Evolutionary conservation across 441 rosid genomes (phyloP), one percentile per base, ranked within the genome.

Genomic region (Erodium chrysanthum): DNA sequence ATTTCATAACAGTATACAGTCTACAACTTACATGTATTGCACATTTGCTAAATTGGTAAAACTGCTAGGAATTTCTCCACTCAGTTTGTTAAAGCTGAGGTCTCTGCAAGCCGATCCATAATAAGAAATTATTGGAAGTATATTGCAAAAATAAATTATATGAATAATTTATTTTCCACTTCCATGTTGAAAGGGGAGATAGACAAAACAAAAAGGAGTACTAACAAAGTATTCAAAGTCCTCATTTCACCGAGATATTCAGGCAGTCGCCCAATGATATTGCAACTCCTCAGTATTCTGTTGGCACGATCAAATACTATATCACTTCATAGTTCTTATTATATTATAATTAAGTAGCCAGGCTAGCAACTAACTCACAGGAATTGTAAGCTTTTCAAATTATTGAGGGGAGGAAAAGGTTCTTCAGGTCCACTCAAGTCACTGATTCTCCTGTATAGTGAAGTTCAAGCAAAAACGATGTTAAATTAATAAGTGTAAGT

Each of bases 211-310:
- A 68, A 21, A 9, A 9, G 42, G 17, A 44, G 68, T 54, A 83
- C 89, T 81, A 48, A 86, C 94, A 88, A 71, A 31, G 22, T 37
- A 25, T 56, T 73, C 63, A 83, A 73, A 14, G 20, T 52, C 22
- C 8, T 52, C 40, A 76, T 10, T 0, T 8, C 1, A 17, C 72
- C 83, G 48, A 89, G 70, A 81, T 80, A 85, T 0, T 7, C 50
- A 23, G 91, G 93, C 44, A 83, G 60, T 5, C 0, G 1, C 61
- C 85, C 93, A 15, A 66, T 68, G 71, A 87, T 70, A 74, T 76
- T 82, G 82, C 91, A 87, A 79, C 83, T 86, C 71, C 89, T 80
- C 61, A 87, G 69, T 62, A 82, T 73, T 75, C 93, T 89, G 81
- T 14, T 58, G 15, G 17, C 59, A 52, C 56, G 9, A 52, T 7